A percentile compares a stretch with the other conserved stretches of the same genome.
These are phyloP conservation scores for Thalassia testudinum DNA, from an alignment of 116 monocot species.

Conservation along the genomic window DNA sequence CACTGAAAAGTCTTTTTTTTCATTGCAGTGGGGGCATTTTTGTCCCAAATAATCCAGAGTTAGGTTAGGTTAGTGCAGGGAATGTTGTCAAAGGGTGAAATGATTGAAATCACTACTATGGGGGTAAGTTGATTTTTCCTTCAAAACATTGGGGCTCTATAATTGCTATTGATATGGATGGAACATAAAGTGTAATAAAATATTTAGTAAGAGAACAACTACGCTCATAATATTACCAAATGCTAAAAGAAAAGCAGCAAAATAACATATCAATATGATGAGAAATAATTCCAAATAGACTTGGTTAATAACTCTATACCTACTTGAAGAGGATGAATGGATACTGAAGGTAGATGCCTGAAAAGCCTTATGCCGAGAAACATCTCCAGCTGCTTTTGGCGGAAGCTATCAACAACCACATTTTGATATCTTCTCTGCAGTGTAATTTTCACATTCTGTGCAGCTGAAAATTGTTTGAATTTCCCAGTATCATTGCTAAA, in stretches of 20 bases:
- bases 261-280: not conserved
- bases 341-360: conserved; percentile 84
- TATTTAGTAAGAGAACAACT: too few relatives aligned
- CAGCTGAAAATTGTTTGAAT: conserved; percentile 85
- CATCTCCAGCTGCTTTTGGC: conserved; percentile 98
- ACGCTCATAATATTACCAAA: too few relatives aligned
- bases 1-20: too few relatives aligned
- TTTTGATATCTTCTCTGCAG: conserved; percentile 82
- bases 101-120: too few relatives aligned
- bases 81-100: too few relatives aligned
- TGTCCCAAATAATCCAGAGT: too few relatives aligned
- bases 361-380: conserved; percentile 94
- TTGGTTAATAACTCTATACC: conserved; percentile 2
- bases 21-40: too few relatives aligned
- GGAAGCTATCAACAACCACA: conserved; percentile 66
- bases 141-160: too few relatives aligned
- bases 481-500: conserved; percentile 81
- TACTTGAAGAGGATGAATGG: conserved; percentile 77
- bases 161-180: too few relatives aligned
- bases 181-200: too few relatives aligned
- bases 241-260: not conserved
- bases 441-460: conserved; percentile 88
- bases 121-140: too few relatives aligned
- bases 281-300: not conserved
- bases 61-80: too few relatives aligned